These are phyloP conservation scores for Tulasnella sp. DNA, from an alignment of 768 basidiomycete genomes.

Conservation along the genomic window DNA sequence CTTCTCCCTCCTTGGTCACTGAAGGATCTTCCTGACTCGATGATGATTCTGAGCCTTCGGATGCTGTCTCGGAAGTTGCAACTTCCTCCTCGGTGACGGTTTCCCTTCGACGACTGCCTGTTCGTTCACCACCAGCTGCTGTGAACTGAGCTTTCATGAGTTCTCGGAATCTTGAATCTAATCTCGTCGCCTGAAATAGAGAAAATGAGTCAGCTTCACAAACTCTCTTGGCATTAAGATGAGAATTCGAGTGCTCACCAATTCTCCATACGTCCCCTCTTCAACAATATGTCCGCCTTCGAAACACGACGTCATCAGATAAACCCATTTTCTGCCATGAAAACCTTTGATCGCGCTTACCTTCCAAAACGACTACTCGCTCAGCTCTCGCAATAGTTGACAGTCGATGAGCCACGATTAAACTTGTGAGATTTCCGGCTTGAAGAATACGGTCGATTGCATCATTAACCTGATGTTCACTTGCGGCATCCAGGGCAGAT, in stretches of 20 bases:
- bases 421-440: constrained; percentile 66
- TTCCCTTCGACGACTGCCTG: too few relatives aligned
- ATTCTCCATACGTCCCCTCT: constrained; percentile 63
- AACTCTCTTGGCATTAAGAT: not conserved
- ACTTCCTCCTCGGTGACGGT: too few relatives aligned
- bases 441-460: constrained; percentile 80
- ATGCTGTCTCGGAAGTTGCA: too few relatives aligned
- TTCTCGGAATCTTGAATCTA: constrained; percentile 65
- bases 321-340: not conserved
- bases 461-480: constrained; percentile 79
- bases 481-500: constrained; percentile 68
- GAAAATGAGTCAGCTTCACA: not conserved
- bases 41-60: too few relatives aligned
- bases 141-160: constrained; percentile 84
- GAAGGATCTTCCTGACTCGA: too few relatives aligned
- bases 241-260: constrained; percentile 35
- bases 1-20: too few relatives aligned
- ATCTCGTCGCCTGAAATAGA: constrained; percentile 40
- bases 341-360: constrained; percentile 27
- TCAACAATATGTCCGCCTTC: constrained; percentile 68
- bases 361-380: constrained; percentile 80
- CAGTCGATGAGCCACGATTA: constrained; percentile 80
- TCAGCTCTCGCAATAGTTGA: constrained; percentile 86
- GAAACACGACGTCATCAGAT: not conserved
- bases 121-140: constrained; percentile 28